Evolutionary conservation across 192 early-diverging fungal genomes (phyloP).

Genomic region (Phycomyces nitens): DNA sequence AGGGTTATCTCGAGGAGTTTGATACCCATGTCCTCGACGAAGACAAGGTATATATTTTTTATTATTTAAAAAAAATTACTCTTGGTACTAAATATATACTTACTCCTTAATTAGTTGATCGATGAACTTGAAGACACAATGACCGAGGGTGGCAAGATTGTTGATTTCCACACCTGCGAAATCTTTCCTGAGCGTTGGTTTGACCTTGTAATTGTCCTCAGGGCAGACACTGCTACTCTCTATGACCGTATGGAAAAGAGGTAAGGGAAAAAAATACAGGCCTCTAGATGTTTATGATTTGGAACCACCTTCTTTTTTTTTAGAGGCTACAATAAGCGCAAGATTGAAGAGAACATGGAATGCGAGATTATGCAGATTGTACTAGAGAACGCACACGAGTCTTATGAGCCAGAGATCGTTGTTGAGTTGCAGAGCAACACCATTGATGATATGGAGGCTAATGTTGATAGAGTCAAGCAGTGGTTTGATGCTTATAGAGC

Average conservation of each 20-base stretch:
- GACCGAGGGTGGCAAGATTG: conserved; percentile 76
- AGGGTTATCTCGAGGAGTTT: conserved; percentile 83
- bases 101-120: conserved; percentile 50
- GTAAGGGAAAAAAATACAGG: conserved; percentile 41
- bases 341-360: conserved; percentile 91
- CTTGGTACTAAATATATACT: not conserved
- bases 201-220: conserved; percentile 90
- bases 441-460: conserved; percentile 87
- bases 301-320: no score
- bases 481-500: conserved; percentile 56
- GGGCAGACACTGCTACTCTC: conserved; percentile 72
- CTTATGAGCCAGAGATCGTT: conserved; percentile 76
- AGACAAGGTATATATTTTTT: conserved; percentile 63
- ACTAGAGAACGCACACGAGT: conserved; percentile 82
- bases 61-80: not conserved
- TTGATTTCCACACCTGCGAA: conserved; percentile 94
- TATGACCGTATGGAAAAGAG: conserved; percentile 78
- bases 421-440: conserved; percentile 78
- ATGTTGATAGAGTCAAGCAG: conserved; percentile 72
- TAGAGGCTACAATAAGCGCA: conserved; percentile 76
- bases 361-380: conserved; percentile 98
- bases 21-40: conserved; percentile 89
- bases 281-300: no score
- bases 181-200: conserved; percentile 98
- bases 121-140: conserved; percentile 89